Conservation (phyloP, 495 filamentous ascomycete genomes). For the Lophium mytilinum region DNA sequence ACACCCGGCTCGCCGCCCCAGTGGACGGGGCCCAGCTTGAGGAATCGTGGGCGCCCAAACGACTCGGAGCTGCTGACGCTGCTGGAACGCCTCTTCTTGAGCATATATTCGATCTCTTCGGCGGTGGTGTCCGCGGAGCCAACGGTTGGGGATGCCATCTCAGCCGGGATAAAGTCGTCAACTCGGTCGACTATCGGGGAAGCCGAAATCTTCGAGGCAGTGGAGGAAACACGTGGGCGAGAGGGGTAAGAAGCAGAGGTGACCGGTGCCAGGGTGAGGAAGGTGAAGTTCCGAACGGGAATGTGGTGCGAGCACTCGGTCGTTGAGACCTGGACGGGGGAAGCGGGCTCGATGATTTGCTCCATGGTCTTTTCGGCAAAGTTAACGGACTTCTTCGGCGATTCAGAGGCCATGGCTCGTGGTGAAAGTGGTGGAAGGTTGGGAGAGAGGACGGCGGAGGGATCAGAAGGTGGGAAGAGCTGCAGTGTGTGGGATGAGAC, state of each 20-base stretch:
- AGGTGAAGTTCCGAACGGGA: slow-evolving; percentile 3
- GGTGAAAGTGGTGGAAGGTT: not conserved
- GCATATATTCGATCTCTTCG: not conserved
- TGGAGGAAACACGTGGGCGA: not conserved
- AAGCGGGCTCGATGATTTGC: no score
- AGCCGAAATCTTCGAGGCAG: not conserved
- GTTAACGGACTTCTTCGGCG: not conserved
- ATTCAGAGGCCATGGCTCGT: not conserved
- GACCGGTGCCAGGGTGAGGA: slow-evolving; percentile 19
- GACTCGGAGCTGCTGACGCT: slow-evolving; percentile 8
- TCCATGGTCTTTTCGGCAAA: not conserved
- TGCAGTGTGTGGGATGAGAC: not conserved
- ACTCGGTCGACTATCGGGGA: not conserved
- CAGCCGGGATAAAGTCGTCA: not conserved
- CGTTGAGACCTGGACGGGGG: not conserved
- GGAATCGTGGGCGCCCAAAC: slow-evolving; percentile 6
- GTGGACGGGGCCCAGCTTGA: slow-evolving; percentile 22
- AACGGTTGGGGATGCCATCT: not conserved
- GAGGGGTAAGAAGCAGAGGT: slow-evolving; percentile 8
- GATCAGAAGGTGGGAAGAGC: not conserved
- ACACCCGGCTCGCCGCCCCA: slow-evolving; percentile 14
- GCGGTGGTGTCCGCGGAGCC: not conserved
- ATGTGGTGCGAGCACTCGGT: slow-evolving; percentile 5
- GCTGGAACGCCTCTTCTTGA: slow-evolving; percentile 3
- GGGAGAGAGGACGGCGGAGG: not conserved